Evolutionary conservation across 805 yeast species (phyloP), one percentile per base, ranked within the genome.

Genomic region (Nakazawaea ishiwadae): DNA sequence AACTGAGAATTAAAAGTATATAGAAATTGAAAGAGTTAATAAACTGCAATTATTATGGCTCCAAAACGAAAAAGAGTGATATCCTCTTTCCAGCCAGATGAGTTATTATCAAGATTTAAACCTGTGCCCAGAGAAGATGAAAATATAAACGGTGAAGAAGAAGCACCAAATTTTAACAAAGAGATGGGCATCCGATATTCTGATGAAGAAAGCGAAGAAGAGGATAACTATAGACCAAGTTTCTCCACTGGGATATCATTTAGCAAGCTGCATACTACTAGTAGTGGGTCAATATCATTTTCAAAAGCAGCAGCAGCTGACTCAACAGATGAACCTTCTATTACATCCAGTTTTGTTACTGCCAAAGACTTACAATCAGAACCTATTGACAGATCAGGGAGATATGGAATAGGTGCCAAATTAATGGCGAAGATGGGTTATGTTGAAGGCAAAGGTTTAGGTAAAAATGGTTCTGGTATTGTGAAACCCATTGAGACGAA

Each of bases 401-500:
- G 41, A 17, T 89, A 90, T 55, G 98, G 98, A 5, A 77, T 88
- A 29, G 98, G 98, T 28, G 96, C 96, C 3, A 62, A 71, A 37
- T 63, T 91, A 38, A 59, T 91, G 63, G 69, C 77, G 46, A 74
- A 79, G 47, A 90, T 91, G 98, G 99, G 99, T 0, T 90, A 86
- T 60, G 71, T 72, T 6, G 75, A 74, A 31, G 98, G 99, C 0
- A 68, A 74, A 52, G 98, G 97, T 0, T 69, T 91, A n/a, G 99
- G 99, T 2, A 65, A 65, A 4, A 58, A 69, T 18, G 77, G 79
- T 1, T 72, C 72, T 38, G 99, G 99, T 33, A 87, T 88, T 1
- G 70, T 72, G 0, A 76, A 71, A n/a, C 97, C 98, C 0, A 79
- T 91, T 5, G 82, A 85, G 46, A 82, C 85, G 3, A 72, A 73